Evolutionary conservation across 2,329 filamentous ascomycete species (phyloP), one percentile per base, ranked within the genome.

Genomic region (Monosporascus sp.): DNA sequence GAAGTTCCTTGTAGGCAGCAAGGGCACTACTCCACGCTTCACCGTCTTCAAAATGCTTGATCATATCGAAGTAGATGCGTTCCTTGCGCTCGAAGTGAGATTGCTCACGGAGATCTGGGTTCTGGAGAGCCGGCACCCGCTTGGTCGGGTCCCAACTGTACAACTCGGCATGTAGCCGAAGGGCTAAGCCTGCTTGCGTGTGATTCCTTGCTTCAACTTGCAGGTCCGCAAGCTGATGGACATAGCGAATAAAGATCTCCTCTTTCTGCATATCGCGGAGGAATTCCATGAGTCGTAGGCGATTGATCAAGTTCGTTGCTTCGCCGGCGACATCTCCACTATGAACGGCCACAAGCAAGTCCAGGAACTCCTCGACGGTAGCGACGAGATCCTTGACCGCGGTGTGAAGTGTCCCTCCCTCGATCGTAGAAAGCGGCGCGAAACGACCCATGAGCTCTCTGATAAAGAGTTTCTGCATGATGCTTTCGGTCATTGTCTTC

Each of bases 181-280:
- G 78, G 4, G 92, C 91, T 57, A 97, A 79, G 14, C 91, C 94
- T 15, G 93, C 93, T 71, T 97, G 92, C 0, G 91, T 89, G 58
- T 86, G 84, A 63, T 96, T 94, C 54, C 87, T 80, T 4, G 88
- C 81, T 41, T 86, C 82, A 8, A 82, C 80, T 68, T 97, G 93
- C 14, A 94, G 76, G 40, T 84, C 76, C 2, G 91, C 89, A 20
- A 97, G 79, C 69, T 97, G 91, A 67, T 97, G 93, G 15, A 97
- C 92, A 64, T 97, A 97, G 59, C 91, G 87, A 59, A 96, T 88
- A 70, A 96, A 97, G 53, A 97, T 96, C 64, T 97, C 92, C 68
- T 96, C 91, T 66, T 96, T 96, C 61, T 95, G 89, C 87, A 97
- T 96, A 66, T 97, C 91, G 60, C 91, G 88, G 62, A 97, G 80